These are phyloP conservation scores for Trichophyton simii DNA, from an alignment of 2,329 filamentous ascomycete genomes.

Conservation along the genomic window DNA sequence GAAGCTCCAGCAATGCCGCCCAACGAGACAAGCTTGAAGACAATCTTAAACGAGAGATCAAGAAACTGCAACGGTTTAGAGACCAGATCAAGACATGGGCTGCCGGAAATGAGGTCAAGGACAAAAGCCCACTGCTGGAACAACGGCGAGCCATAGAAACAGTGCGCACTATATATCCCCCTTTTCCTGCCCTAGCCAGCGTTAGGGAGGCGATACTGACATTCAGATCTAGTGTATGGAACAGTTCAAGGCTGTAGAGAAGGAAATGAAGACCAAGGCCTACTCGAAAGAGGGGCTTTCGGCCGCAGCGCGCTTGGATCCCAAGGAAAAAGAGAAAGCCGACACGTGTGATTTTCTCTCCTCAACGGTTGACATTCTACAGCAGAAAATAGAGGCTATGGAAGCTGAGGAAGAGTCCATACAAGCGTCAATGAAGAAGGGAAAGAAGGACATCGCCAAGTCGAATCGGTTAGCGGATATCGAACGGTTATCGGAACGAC, in stretches of 20 bases:
- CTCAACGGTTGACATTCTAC: conserved; percentile 79
- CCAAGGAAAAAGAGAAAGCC: conserved; percentile 90
- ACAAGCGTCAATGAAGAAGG: conserved; percentile 85
- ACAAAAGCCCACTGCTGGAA: conserved; percentile 89
- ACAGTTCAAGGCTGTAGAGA: conserved; percentile 99
- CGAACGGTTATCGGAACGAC: conserved; percentile 69
- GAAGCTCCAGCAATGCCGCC: conserved; percentile 77
- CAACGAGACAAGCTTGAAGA: conserved; percentile 98
- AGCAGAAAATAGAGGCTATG: conserved; percentile 81
- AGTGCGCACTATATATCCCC: conserved; percentile 37
- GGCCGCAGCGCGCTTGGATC: conserved; percentile 82
- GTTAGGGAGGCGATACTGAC: conserved; percentile 9
- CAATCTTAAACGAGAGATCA: conserved; percentile 97
- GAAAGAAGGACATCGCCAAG: conserved; percentile 74
- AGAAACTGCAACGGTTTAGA: conserved; percentile 93
- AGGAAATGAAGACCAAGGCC: conserved; percentile 99
- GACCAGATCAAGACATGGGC: conserved; percentile 99
- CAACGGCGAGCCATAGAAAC: conserved; percentile 95
- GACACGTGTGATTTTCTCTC: conserved; percentile 79
- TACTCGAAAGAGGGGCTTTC: conserved; percentile 97
- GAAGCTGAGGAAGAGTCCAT: conserved; percentile 83
- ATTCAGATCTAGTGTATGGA: conserved; percentile 55
- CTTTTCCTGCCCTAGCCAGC: conserved; percentile 3
- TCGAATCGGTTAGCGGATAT: conserved; percentile 80
- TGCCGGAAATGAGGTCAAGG: conserved; percentile 96